Conservation (phyloP, 257 asterid genomes). For the Knoxia roxburghii region DNA sequence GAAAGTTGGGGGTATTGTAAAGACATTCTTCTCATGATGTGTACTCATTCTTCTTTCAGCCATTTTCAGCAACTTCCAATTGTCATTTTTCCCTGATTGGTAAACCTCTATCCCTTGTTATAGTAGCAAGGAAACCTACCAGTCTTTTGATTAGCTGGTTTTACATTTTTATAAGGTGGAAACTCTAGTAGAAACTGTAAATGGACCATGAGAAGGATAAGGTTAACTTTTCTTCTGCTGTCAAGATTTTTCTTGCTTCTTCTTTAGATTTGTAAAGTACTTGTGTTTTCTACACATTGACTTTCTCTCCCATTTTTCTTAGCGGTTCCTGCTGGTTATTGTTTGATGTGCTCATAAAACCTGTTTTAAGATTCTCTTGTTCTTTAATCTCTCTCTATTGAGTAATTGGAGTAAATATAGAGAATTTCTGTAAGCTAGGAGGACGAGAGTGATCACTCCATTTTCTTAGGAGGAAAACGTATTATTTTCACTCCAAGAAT, state of each 20-base stretch:
- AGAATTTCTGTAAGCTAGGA: too few species aligned
- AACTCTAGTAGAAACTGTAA: constrained; percentile 40
- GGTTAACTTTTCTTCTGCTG: background rate
- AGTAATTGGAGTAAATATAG: too few species aligned
- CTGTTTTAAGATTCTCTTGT: too few species aligned
- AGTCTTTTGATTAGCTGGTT: constrained; percentile 5
- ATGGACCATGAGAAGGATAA: constrained; percentile 20
- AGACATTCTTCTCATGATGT: background rate
- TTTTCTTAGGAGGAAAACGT: too few species aligned
- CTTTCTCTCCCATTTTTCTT: background rate
- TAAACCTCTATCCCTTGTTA: constrained; percentile 11
- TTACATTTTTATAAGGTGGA: too few species aligned
- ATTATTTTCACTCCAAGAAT: too few species aligned
- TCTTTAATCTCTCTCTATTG: too few species aligned
- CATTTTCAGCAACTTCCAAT: constrained; percentile 7
- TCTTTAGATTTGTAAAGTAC: background rate
- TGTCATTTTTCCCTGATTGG: constrained; percentile 8
- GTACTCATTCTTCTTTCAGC: background rate
- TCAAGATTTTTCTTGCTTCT: background rate
- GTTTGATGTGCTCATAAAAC: background rate
- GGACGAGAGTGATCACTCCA: too few species aligned
- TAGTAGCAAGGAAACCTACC: constrained; percentile 16
- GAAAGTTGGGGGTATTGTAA: constrained; percentile 12
- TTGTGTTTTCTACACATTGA: background rate
- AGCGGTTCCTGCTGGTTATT: background rate